Conservation (phyloP, 352 stramenopile genomes). For the Hyaloperonospora arabidopsidis region DNA sequence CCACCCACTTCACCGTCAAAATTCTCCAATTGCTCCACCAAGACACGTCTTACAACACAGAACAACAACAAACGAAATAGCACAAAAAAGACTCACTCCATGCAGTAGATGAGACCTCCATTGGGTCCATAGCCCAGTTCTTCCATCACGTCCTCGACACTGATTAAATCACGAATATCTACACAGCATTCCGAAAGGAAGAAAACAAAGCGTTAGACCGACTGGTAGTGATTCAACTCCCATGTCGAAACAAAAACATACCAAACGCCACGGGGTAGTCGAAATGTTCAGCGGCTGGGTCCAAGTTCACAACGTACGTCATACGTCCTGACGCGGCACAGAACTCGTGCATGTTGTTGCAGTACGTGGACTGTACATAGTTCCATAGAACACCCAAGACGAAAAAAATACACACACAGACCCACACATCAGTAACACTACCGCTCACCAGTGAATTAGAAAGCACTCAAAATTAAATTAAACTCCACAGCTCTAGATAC, state of each 20-base stretch:
- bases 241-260: constrained; percentile 25
- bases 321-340: constrained; percentile 73
- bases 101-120: constrained; percentile 97
- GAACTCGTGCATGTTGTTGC: constrained; percentile 91
- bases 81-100: constrained; percentile 88
- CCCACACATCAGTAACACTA: too few relatives aligned
- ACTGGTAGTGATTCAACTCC: constrained; percentile 4
- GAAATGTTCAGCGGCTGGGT: constrained; percentile 90
- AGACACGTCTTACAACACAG: too few relatives aligned
- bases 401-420: background rate
- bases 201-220: constrained; percentile 5
- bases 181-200: constrained; percentile 7
- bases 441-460: too few relatives aligned
- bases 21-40: background rate
- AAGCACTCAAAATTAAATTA: too few relatives aligned
- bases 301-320: constrained; percentile 95
- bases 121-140: constrained; percentile 96
- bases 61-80: background rate
- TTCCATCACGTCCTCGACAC: constrained; percentile 95
- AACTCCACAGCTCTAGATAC: constrained; percentile 1
- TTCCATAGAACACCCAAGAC: background rate
- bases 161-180: constrained; percentile 93
- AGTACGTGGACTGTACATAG: constrained; percentile 81
- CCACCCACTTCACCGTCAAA: constrained; percentile 7
- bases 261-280: constrained; percentile 87